A percentile compares a stretch with the other conserved stretches of the same genome.
These are phyloP conservation scores for Ceratobasidium sp. DNA, from an alignment of 1,284 basidiomycete genomes.

Conservation along the genomic window DNA sequence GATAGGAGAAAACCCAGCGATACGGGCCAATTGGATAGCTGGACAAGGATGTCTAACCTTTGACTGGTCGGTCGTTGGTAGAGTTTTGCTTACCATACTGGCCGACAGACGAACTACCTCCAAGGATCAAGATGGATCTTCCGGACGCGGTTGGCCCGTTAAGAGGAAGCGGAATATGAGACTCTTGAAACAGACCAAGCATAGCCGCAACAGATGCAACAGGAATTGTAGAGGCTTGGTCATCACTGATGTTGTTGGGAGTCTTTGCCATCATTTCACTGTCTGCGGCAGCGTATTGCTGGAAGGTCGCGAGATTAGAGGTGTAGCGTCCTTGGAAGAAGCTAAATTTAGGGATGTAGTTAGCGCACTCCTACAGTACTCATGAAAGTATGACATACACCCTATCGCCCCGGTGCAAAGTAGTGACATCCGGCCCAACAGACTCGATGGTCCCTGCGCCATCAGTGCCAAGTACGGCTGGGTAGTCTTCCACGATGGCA, in stretches of 20 bases:
- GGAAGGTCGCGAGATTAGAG: background rate
- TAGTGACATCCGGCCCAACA: conserved; percentile 18
- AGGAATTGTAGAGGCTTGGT: conserved; percentile 52
- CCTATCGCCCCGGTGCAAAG: conserved; percentile 37
- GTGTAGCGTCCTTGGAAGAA: conserved; percentile 37
- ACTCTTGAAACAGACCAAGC: conserved; percentile 27
- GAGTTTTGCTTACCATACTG: conserved; percentile 56
- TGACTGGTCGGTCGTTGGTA: background rate
- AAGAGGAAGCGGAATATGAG: conserved; percentile 50
- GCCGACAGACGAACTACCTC: conserved; percentile 63
- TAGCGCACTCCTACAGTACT: too few relatives aligned
- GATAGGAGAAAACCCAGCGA: conserved; percentile 56
- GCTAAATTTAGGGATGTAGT: conserved; percentile 1
- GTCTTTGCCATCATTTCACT: background rate
- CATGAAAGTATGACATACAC: conserved; percentile 3
- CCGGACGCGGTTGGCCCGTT: conserved; percentile 58
- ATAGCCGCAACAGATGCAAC: conserved; percentile 53
- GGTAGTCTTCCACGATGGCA: conserved; percentile 9
- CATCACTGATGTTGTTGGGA: conserved; percentile 1
- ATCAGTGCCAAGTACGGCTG: conserved; percentile 42
- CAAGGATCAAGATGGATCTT: conserved; percentile 62
- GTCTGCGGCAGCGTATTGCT: conserved; percentile 32
- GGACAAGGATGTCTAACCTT: background rate
- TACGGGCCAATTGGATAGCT: conserved; percentile 50
- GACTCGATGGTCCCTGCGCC: conserved; percentile 31